Base-by-base conservation (phyloP, 352 stramenopile genomes). In the Globisporangium canariense region DNA sequence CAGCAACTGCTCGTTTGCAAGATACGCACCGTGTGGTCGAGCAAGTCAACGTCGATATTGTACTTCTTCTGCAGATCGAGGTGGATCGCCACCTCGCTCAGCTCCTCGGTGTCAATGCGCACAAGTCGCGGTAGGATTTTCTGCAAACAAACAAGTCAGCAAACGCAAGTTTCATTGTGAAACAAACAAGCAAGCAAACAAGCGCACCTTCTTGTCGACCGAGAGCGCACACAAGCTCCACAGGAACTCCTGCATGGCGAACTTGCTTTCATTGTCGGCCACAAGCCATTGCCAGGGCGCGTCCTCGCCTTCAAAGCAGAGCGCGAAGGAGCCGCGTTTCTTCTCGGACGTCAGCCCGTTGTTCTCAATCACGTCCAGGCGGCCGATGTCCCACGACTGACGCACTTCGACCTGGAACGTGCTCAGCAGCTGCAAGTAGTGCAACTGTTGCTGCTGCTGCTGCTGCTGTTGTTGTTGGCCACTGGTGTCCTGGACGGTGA, bases 241-340 rank as follows among this genome's bases (percentile, higher is more conserved):
- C 0, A 90, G 68, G 55, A 92, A 92, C 64, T 92, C 83, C 34
- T 85, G 72, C 81, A 92, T 88, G 36, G 81, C 79, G 18, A 65
- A 77, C 25, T 68, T 63, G 43, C 59, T 70, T 58, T 88, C 79
- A 11, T 38, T 71, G 3, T 83, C 70, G n/a, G 87, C 79, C 38
- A 90, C 70, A 18, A 90, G 65, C 82, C 82, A 65, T 40, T 85
- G 81, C 73, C 73, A 85, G 14, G 78, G 71, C 40, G 69, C 34
- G 20, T 79, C 57, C 22, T 82, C 79, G 8, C 74, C 71, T 22
- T 69, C 73, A 51, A 89, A 89, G 40, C 78, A 77, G 1, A 91
- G 62, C 20, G 78, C 67, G 46, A 91, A 90, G 4, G 76, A 69
- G 1, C 79, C 81, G 32, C 79, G 77, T 18, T 72, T 77, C 49